A percentile compares a stretch with the other conserved stretches of the same genome.
phyloP scores from a whole-genome alignment of 2,329 filamentous ascomycete species.

The Cercospora citrullina region DNA sequence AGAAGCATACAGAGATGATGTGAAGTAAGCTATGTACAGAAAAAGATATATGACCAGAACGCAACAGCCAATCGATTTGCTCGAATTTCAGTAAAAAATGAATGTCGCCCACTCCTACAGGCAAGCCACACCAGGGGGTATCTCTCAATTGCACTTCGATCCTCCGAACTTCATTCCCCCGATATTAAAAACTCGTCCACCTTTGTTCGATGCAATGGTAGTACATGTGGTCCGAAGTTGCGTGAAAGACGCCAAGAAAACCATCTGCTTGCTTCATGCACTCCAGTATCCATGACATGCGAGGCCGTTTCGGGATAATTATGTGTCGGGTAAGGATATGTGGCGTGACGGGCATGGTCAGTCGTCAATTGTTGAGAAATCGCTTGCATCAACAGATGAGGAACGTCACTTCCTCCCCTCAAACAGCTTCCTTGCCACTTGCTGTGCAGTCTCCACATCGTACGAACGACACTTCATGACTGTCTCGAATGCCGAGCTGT shows the following conservation, averaged over 20 bases:
- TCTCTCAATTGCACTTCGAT: not conserved
- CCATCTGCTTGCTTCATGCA: not conserved
- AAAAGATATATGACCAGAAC: not conserved
- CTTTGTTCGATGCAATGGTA: not conserved
- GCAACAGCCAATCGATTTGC: not conserved
- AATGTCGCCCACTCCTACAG: not conserved
- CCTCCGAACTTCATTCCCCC: not conserved
- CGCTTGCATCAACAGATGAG: too few species aligned
- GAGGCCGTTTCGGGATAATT: not conserved
- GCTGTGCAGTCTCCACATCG: slow-evolving; percentile 23
- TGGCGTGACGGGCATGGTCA: not conserved
- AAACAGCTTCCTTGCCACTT: slow-evolving; percentile 27
- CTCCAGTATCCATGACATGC: not conserved
- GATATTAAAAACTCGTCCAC: not conserved
- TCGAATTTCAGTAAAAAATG: not conserved
- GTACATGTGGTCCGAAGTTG: not conserved
- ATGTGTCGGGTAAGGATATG: not conserved
- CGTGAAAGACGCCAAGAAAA: not conserved
- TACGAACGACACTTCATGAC: slow-evolving; percentile 22
- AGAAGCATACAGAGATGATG: not conserved
- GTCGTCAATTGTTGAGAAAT: not conserved
- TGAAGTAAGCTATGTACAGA: not conserved
- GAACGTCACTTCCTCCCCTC: slow-evolving; percentile 17
- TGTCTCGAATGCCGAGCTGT: slow-evolving; percentile 21
- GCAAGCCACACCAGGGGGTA: not conserved